A percentile compares a stretch with the other conserved stretches of the same genome.
These are phyloP conservation scores for Epichloe baconii DNA, from an alignment of 2,329 filamentous ascomycete genomes.

Conservation along the genomic window DNA sequence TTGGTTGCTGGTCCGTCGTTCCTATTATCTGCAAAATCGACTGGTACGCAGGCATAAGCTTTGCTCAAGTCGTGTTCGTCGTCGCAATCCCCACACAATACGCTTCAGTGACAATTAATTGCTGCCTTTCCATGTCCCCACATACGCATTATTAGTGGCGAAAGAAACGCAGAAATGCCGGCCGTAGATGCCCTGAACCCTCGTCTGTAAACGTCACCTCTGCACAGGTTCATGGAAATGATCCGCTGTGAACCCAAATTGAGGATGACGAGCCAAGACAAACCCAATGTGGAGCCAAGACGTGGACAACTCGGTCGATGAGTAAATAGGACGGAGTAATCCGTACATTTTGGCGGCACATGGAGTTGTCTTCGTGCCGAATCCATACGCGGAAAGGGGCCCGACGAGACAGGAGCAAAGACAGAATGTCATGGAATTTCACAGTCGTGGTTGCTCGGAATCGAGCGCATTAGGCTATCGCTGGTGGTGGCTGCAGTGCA, in stretches of 20 bases:
- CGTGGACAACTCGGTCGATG: too few species aligned
- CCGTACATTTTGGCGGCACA: too few species aligned
- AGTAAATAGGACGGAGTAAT: background rate
- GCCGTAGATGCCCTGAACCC: background rate
- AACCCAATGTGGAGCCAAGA: too few species aligned
- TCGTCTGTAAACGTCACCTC: background rate
- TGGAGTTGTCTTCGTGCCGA: too few species aligned
- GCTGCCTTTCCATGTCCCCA: background rate
- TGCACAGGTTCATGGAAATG: background rate
- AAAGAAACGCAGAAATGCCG: background rate
- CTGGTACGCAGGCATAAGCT: background rate
- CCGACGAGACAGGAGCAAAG: background rate
- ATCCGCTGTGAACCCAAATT: too few species aligned
- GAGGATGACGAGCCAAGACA: too few species aligned
- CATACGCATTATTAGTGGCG: background rate
- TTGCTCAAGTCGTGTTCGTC: background rate
- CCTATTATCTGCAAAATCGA: background rate
- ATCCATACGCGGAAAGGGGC: background rate
- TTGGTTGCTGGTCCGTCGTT: background rate
- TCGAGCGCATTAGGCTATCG: background rate
- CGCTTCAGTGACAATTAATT: background rate
- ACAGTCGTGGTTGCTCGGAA: background rate
- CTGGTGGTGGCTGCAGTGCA: background rate
- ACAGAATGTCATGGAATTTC: background rate
- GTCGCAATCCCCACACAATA: background rate